Base-by-base conservation (phyloP, 441 rosid genomes). In the Viola pubescens region DNA sequence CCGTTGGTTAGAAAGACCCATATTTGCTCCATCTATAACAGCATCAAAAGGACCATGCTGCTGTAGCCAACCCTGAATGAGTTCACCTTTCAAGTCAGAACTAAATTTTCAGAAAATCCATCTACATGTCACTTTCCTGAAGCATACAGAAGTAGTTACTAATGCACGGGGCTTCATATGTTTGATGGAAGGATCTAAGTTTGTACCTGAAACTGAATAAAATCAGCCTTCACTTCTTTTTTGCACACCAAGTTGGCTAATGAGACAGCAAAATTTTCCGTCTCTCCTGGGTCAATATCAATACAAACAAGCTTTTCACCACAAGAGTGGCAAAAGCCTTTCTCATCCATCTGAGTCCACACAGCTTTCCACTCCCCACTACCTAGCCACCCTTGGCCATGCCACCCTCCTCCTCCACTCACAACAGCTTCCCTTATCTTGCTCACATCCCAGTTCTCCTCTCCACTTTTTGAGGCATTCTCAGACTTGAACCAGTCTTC, bases 381-480 rank as follows among this genome's bases (percentile, higher is more conserved):
- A 39, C 98, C 97, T 41, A 91, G 73, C 97, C 98, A 91, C 52
- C 98, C 97, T 53, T 79, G 86, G 48, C 98, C 94, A 61, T 91
- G 98, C 97, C 97, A 91, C 59, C 98, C 98, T 71, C 98, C 97
- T 63, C 98, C 98, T 54, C 91, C 85, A 48, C 59, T 78, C n/a
- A 68, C 57, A 71, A 92, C 70, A 57, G 78, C 88, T 48, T 89
- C 82, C 71, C 44, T 80, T 60, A 89, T 66, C 58, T 66, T 75
- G 65, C 62, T 65, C 54, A 37, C 77, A 69, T 89, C 94, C 88
- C 87, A 87, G 55, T 73, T 77, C 65, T 67, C 78, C 19, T 66
- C 48, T 56, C 98, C 98, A 61, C 77, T 54, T 44, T 76, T 65
- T 8, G 82, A 79, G 63, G 90, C 94, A 64, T 60, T 65, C 56